phyloP scores from a whole-genome alignment of 495 filamentous ascomycete species.

The Entonaema liquescens region DNA sequence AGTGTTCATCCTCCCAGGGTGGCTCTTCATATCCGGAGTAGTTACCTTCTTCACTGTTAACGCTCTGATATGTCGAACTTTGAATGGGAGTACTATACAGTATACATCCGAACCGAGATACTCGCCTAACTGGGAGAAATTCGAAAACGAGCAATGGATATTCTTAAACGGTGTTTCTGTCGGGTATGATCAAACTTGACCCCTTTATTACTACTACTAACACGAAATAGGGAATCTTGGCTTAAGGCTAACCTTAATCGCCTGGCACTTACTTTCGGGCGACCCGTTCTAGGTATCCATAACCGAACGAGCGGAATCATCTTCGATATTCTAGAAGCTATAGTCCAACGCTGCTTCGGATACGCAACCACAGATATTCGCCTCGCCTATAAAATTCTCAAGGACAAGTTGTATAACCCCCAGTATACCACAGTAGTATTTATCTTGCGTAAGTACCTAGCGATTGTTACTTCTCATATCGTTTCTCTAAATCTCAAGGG shows the following conservation, averaged over 20 bases:
- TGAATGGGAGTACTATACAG: not conserved
- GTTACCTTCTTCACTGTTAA: not conserved
- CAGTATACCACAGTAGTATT: not conserved
- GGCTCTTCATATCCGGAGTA: not conserved
- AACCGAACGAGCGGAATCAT: not conserved
- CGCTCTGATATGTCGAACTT: not conserved
- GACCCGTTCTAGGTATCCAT: not conserved
- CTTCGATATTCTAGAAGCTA: not conserved
- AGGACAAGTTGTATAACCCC: not conserved
- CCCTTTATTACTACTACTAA: not conserved
- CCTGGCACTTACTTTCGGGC: conserved; percentile 1
- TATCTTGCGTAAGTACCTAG: not conserved
- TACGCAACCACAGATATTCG: not conserved
- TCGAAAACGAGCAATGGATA: not conserved
- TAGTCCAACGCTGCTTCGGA: not conserved
- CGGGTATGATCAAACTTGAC: not conserved
- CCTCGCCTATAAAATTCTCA: not conserved
- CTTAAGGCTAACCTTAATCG: not conserved
- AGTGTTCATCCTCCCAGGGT: not conserved
- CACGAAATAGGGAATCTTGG: not conserved
- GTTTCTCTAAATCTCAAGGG: not conserved
- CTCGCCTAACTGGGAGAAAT: not conserved
- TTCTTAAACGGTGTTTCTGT: conserved; percentile 1
- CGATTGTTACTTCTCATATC: not conserved
- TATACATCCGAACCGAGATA: not conserved